Base-by-base conservation (phyloP, 768 basidiomycete genomes). In the Sporobolomyces roseus region DNA sequence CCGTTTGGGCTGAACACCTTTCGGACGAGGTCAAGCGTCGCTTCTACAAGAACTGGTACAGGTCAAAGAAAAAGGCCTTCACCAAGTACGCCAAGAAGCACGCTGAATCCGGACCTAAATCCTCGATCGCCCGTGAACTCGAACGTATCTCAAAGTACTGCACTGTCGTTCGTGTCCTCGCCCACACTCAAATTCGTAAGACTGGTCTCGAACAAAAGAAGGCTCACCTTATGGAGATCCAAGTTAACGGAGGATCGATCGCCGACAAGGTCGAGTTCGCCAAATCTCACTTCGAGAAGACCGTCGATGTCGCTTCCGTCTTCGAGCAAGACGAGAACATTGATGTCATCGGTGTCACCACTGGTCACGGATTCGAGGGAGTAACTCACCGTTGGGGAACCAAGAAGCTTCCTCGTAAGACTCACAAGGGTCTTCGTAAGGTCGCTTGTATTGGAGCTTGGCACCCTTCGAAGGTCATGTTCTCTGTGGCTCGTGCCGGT, bases 61-160 rank as follows among this genome's bases (percentile, higher is more conserved):
- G 91, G 76, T 94, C 92, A 56, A 99, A 99, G 90, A 98, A 98
- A 87, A 99, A 99, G 88, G 96, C 96, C 46, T 99, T 98, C 87
- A 99, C 96, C 78, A 91, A 92, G 79, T 99, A 99, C 81, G 93
- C 96, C 80, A 96, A 96, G 87, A 98, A 94, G 84, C 89, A 94
- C 80, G 89, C 93, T 66, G 94, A 97, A 80, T 89, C 93, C 78
- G 72, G 68, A 27, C 85, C 85, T 74, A 92, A 91, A 79, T 91
- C 92, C 81, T 90, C 90, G 61, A 85, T 91, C 76, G 84, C 87
- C 70, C 91, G 93, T 78, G 96, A 99, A 81, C 88, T 99, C 77
- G 94, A 98, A 84, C 91, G 96, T 76, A 98, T 99, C 79, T 90
- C 92, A 83, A 98, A 98, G 82, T 98, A 99, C 85, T 98, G 94